Base-by-base conservation (phyloP, 306 rosid species). In the Cyamopsis tetragonoloba region DNA sequence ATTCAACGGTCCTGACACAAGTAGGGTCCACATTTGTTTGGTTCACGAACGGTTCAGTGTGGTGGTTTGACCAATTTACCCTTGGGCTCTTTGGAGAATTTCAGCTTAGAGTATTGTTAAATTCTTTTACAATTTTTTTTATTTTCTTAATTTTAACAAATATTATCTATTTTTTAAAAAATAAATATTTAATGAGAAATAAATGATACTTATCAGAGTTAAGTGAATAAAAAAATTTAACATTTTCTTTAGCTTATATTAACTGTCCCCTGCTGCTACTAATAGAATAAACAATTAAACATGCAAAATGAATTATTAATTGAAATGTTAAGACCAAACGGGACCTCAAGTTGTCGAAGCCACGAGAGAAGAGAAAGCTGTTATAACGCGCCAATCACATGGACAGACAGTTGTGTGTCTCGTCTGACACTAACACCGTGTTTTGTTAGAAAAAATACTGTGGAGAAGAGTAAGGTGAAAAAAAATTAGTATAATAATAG, bases 1-100 rank as follows among this genome's bases (percentile, higher is more conserved):
- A n/a, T 72, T 81, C 83, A 75, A 80, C 78, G 75, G 84, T 57
- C 59, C 71, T 74, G 79, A 77, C 85, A 68, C 60, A 1, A 20
- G 30, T 0, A 37, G 62, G 73, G 55, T 35, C 82, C 79, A 71
- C 69, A 13, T 4, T 49, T 75, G 8, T 53, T 60, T 59, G 28
- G 54, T 10, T 62, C 68, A 53, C 28, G 51, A 5, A 42, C 3
- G 7, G 6, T 20, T 24, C 28, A 26, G 6, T 4, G 8, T 35
- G 1, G 11, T 8, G 12, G 12, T 2, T 38, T 66, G 0, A 6
- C 73, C 15, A 14, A 28, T 62, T 58, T 71, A 12, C 74, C 85
- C 80, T 58, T 15, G 0, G 1, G 6, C 2, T 26, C 19, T n/a
- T 15, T 17, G 2, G 1, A 1, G 18, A 20, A 9, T 56, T 56